Evolutionary conservation across 2,329 filamentous ascomycete species (phyloP), one percentile per base, ranked within the genome.

Genomic region (Ceratocystis colombiana): DNA sequence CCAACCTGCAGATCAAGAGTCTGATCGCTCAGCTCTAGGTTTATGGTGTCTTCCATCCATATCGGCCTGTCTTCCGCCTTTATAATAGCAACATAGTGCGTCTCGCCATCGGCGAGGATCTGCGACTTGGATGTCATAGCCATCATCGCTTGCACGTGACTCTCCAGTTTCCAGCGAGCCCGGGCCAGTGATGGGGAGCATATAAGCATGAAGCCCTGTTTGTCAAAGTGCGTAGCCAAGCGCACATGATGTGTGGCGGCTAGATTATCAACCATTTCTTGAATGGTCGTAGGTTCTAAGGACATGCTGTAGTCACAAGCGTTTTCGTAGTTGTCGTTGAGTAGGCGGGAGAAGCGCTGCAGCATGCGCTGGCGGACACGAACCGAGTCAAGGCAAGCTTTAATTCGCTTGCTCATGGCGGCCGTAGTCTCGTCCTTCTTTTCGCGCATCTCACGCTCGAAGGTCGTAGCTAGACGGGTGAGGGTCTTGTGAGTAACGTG

Each of bases 361-460:
- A 99, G 81, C 83, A 97, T 97, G 75, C 94, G 84, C 76, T 99
- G 94, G 25, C 94, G 86, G 67, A 97, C 92, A 72, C 94, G 90
- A 25, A 97, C 95, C 0, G 94, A 97, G 74, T 99, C 94, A 1
- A 99, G 79, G 69, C 92, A 91, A 69, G 90, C 88, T 77, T 96
- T 97, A 79, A 97, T 99, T 59, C 94, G 85, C 78, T 96, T 96
- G 75, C 94, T 95, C 88, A 96, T 96, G 69, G 96, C 93, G 7
- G 84, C 78, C 0, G 87, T 84, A 66, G 87, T 88, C 76, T 97
- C 92, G 71, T 91, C 90, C 1, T 89, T 87, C 71, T 90, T 88
- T 66, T 88, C 84, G 70, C 93, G 88, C 63, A 97, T 80, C 75
- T 99, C 94, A 71, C 87, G 87, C 74, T 97, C 94, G 71, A 97